A percentile compares a stretch with the other conserved stretches of the same genome.
phyloP scores from a whole-genome alignment of 805 yeast species.

The Hanseniaspora nectarophila region DNA sequence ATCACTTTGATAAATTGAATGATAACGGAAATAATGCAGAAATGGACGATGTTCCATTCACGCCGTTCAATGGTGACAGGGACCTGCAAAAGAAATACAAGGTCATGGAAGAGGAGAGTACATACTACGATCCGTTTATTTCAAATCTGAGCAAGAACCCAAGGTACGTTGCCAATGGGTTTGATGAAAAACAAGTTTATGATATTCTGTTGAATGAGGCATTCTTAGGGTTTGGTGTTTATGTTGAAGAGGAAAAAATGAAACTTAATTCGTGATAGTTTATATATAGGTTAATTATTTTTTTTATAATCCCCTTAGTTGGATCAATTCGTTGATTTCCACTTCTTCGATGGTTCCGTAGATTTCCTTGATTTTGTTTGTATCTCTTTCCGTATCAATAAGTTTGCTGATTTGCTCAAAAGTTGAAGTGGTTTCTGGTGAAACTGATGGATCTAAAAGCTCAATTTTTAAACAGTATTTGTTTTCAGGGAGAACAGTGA shows the following conservation, averaged over 20 bases:
- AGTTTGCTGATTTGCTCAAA: slow-evolving; percentile 25
- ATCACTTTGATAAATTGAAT: slow-evolving; percentile 23
- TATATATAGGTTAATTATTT: slow-evolving; percentile 3
- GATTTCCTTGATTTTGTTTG: slow-evolving; percentile 26
- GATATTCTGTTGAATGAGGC: slow-evolving; percentile 76
- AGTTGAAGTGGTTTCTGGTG: slow-evolving; percentile 16
- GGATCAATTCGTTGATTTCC: slow-evolving; percentile 37
- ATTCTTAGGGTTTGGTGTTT: slow-evolving; percentile 77
- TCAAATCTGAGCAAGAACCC: slow-evolving; percentile 41
- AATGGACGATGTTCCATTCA: slow-evolving; percentile 51
- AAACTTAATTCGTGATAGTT: slow-evolving; percentile 13
- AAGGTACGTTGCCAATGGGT: slow-evolving; percentile 76
- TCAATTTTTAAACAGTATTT: slow-evolving; percentile 19
- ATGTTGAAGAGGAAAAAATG: slow-evolving; percentile 48
- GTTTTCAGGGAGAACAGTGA: slow-evolving; percentile 43
- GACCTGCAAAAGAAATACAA: slow-evolving; percentile 42
- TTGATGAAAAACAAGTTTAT: slow-evolving; percentile 56
- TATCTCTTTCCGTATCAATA: slow-evolving; percentile 28
- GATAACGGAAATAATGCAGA: slow-evolving; percentile 22
- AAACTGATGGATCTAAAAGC: slow-evolving; percentile 28
- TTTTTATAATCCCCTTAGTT: slow-evolving; percentile 35
- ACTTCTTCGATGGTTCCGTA: slow-evolving; percentile 24
- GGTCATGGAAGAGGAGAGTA: slow-evolving; percentile 29
- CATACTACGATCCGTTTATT: slow-evolving; percentile 55
- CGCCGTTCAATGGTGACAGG: slow-evolving; percentile 90